phyloP scores from a whole-genome alignment of 2,329 filamentous ascomycete genomes.

The Claviceps sp. region DNA sequence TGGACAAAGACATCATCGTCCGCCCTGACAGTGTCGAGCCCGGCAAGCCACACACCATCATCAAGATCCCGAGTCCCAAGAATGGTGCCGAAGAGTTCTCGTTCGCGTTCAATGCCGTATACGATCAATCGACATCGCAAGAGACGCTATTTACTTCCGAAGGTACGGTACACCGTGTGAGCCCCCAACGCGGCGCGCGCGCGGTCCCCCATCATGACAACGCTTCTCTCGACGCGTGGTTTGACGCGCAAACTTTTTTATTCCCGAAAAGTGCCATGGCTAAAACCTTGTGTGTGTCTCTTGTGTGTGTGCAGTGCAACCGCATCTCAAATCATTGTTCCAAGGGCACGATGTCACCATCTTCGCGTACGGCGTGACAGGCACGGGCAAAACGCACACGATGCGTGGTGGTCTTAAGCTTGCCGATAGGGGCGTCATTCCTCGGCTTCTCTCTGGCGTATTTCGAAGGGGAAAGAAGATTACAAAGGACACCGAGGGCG shows the following conservation, averaged over 20 bases:
- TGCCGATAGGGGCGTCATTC: slow-evolving; percentile 77
- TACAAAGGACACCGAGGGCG: slow-evolving; percentile 59
- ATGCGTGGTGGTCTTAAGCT: slow-evolving; percentile 86
- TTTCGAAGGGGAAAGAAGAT: slow-evolving; percentile 80
- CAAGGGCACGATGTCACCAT: slow-evolving; percentile 78
- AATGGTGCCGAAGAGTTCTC: slow-evolving; percentile 84
- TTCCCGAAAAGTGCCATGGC: slow-evolving; percentile 2
- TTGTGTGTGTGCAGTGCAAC: slow-evolving; percentile 48
- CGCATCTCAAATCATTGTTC: slow-evolving; percentile 85
- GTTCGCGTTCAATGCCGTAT: slow-evolving; percentile 90
- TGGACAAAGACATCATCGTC: slow-evolving; percentile 80
- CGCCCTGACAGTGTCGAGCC: slow-evolving; percentile 48
- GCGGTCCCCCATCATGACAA: background rate
- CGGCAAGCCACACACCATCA: slow-evolving; percentile 49
- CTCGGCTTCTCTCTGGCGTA: slow-evolving; percentile 69
- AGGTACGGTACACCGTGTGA: slow-evolving; percentile 40
- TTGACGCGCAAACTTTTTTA: background rate
- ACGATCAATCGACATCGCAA: slow-evolving; percentile 67
- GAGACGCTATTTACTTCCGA: slow-evolving; percentile 81
- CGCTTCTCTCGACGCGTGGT: background rate
- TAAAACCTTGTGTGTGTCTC: slow-evolving; percentile 9
- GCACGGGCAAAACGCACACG: slow-evolving; percentile 89
- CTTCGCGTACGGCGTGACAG: slow-evolving; percentile 87
- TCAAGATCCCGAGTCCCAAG: slow-evolving; percentile 88
- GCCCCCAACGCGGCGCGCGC: background rate